phyloP scores from a whole-genome alignment of 2,329 filamentous ascomycete genomes.

The Pseudogymnoascus sp. region DNA sequence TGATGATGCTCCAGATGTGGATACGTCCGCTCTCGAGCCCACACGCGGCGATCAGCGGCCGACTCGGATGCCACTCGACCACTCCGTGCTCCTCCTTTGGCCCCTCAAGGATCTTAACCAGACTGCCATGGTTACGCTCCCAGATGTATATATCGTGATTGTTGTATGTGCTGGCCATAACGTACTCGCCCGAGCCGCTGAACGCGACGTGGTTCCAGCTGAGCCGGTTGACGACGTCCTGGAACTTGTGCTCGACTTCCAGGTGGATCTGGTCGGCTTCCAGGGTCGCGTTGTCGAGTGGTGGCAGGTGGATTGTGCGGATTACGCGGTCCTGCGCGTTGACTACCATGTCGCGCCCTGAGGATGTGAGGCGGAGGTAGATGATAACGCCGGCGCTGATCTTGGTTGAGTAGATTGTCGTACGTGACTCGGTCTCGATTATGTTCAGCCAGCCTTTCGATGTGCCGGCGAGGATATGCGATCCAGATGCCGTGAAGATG shows the following conservation, averaged over 20 bases:
- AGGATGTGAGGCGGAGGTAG: constrained; percentile 73
- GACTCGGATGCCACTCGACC: constrained; percentile 92
- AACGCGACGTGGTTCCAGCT: constrained; percentile 98
- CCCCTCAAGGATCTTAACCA: constrained; percentile 94
- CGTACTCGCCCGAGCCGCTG: constrained; percentile 88
- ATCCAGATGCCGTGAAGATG: constrained; percentile 76
- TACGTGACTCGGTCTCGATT: constrained; percentile 72
- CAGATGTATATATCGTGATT: constrained; percentile 98
- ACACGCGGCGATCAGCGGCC: constrained; percentile 81
- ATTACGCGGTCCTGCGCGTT: constrained; percentile 95
- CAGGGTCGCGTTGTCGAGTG: constrained; percentile 60
- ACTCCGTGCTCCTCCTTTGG: constrained; percentile 94
- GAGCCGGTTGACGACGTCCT: constrained; percentile 90
- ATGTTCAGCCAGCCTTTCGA: constrained; percentile 96
- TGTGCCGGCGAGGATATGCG: constrained; percentile 86
- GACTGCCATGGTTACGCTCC: constrained; percentile 86
- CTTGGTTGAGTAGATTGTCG: constrained; percentile 83
- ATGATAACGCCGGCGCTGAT: constrained; percentile 84
- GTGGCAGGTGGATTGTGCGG: constrained; percentile 82
- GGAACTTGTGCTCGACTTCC: constrained; percentile 94
- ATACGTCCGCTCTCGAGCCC: constrained; percentile 88
- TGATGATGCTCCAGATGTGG: constrained; percentile 93
- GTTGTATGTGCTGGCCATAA: constrained; percentile 93
- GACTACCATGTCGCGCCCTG: constrained; percentile 79
- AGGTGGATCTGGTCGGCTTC: constrained; percentile 82